A percentile compares a stretch with the other conserved stretches of the same genome.
phyloP scores from a whole-genome alignment of 805 yeast genomes.

The Saccharomycopsis oosterbeekiorum region DNA sequence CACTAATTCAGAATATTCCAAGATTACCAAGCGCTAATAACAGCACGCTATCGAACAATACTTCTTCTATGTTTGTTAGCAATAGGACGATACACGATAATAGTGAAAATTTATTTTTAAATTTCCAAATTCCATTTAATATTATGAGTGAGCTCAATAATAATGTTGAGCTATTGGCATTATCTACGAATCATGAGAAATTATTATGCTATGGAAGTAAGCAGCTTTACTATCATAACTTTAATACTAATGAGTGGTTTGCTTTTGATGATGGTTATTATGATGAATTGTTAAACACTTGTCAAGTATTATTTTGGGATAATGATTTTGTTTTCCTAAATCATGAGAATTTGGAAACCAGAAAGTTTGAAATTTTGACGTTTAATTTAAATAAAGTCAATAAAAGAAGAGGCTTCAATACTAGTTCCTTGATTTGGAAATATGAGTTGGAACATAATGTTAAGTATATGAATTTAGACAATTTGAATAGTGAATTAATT shows the following conservation, averaged over 20 bases:
- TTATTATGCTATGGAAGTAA: background rate
- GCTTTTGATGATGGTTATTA: constrained; percentile 22
- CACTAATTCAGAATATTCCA: background rate
- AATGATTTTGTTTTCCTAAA: constrained; percentile 15
- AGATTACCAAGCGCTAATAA: background rate
- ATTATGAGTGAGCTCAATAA: background rate
- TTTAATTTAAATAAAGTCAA: constrained; percentile 10
- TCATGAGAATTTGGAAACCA: constrained; percentile 11
- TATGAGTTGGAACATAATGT: constrained; percentile 23
- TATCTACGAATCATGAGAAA: background rate
- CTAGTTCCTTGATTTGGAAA: constrained; percentile 22
- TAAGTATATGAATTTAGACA: constrained; percentile 19
- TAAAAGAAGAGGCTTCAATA: background rate
- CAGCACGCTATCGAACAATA: background rate
- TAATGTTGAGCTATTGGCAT: background rate
- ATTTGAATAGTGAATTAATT: constrained; percentile 19
- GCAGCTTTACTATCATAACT: constrained; percentile 15
- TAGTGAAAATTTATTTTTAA: background rate
- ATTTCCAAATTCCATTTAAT: background rate
- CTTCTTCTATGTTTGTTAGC: background rate
- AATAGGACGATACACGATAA: background rate
- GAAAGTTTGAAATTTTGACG: constrained; percentile 15
- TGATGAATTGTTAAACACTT: constrained; percentile 5
- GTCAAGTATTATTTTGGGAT: constrained; percentile 18
- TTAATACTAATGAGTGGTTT: constrained; percentile 22